Evolutionary conservation across 179 eudicot species (phyloP).

Genomic region (Silene coronaria): DNA sequence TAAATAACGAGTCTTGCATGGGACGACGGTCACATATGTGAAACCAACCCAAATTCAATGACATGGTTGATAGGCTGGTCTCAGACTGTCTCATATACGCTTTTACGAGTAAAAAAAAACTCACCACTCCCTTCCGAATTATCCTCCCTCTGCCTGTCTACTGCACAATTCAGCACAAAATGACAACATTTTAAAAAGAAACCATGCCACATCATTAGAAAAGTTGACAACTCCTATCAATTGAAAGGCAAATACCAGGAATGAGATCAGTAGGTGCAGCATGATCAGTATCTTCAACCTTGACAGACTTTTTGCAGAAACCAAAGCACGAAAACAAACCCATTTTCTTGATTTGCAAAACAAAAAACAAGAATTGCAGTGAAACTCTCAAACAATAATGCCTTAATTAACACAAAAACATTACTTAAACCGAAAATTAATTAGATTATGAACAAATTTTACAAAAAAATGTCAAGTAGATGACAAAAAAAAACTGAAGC

Average conservation of each 20-base stretch:
- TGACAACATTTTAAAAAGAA: background rate
- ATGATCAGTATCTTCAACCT: constrained; percentile 40
- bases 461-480: no score
- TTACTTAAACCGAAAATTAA: constrained; percentile 17
- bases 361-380: background rate
- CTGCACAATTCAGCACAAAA: constrained; percentile 17
- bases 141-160: constrained; percentile 17
- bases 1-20: no score
- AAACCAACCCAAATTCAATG: background rate
- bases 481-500: constrained; percentile 29
- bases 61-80: background rate
- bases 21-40: background rate
- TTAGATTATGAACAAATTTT: no score
- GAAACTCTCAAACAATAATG: constrained; percentile 6
- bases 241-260: constrained; percentile 26
- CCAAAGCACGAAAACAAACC: constrained; percentile 37
- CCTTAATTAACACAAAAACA: constrained; percentile 19
- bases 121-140: constrained; percentile 27
- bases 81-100: background rate
- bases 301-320: constrained; percentile 30
- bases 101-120: background rate
- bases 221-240: background rate
- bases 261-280: constrained; percentile 39
- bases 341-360: constrained; percentile 22
- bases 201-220: background rate